phyloP scores from a whole-genome alignment of 805 yeast species.

The Kodamaea kaohsiungensis region DNA sequence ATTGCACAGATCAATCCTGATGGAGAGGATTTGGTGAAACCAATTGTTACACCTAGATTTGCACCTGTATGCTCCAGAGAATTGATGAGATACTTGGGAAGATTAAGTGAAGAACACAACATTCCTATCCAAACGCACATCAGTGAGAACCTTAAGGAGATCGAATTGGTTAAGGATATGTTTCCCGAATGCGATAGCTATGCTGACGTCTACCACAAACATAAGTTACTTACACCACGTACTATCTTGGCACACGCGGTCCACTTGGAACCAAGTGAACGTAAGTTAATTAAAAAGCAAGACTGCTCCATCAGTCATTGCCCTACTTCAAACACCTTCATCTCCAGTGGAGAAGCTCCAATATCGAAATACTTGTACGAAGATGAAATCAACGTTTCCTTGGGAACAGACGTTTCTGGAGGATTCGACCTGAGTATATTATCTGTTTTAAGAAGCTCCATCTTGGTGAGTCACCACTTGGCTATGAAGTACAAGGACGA shows the following conservation, averaged over 20 bases:
- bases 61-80: constrained; percentile 82
- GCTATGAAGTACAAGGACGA: constrained; percentile 24
- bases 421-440: constrained; percentile 44
- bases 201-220: constrained; percentile 73
- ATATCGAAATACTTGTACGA: constrained; percentile 63
- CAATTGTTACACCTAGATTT: constrained; percentile 89
- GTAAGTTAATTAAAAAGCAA: constrained; percentile 51
- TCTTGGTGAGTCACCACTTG: constrained; percentile 43
- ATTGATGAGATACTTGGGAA: constrained; percentile 64
- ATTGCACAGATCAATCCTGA: constrained; percentile 54
- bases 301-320: constrained; percentile 85
- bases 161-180: constrained; percentile 66
- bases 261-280: constrained; percentile 68
- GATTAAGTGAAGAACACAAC: constrained; percentile 45
- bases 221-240: constrained; percentile 56
- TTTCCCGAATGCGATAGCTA: constrained; percentile 74
- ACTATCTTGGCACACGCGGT: constrained; percentile 91
- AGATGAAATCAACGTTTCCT: constrained; percentile 68
- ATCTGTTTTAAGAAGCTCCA: constrained; percentile 33
- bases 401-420: constrained; percentile 50
- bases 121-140: constrained; percentile 88
- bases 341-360: constrained; percentile 89
- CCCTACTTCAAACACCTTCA: constrained; percentile 86
- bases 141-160: constrained; percentile 77
- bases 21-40: constrained; percentile 51